Conservation (phyloP, 768 basidiomycete genomes). For the Termitomyces sp. region DNA sequence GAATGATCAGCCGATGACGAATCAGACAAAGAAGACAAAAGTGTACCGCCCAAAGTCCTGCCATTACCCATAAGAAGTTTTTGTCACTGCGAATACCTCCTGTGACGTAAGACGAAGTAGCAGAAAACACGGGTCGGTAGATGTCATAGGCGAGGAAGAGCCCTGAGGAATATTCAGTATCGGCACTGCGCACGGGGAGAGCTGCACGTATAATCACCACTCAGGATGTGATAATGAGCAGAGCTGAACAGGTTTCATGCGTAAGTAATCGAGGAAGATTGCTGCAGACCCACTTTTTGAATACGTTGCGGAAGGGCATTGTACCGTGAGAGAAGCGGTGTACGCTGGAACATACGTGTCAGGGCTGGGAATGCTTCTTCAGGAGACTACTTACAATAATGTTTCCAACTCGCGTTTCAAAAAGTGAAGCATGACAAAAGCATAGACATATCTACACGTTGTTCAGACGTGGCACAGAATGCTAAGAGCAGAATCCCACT, state of each 20-base stretch:
- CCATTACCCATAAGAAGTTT: conserved; percentile 62
- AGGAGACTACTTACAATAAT: conserved; percentile 58
- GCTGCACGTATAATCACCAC: conserved; percentile 36
- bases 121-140: conserved; percentile 79
- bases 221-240: conserved; percentile 82
- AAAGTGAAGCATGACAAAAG: conserved; percentile 83
- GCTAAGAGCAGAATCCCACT: conserved; percentile 32
- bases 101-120: conserved; percentile 56
- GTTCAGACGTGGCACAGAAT: conserved; percentile 4
- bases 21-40: neutral
- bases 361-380: neutral
- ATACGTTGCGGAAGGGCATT: conserved; percentile 83
- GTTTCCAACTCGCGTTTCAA: conserved; percentile 92
- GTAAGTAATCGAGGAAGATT: neutral
- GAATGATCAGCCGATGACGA: conserved; percentile 1
- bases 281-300: conserved; percentile 72
- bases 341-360: conserved; percentile 43
- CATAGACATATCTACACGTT: conserved; percentile 54
- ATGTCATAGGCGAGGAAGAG: conserved; percentile 75
- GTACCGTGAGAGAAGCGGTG: conserved; percentile 96
- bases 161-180: conserved; percentile 36
- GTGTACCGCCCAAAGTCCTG: conserved; percentile 73
- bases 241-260: conserved; percentile 49
- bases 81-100: conserved; percentile 64
- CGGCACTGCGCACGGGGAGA: neutral